Evolutionary conservation across 176 grass and related monocot genomes (phyloP).

Genomic region (Saccharum officinarum): DNA sequence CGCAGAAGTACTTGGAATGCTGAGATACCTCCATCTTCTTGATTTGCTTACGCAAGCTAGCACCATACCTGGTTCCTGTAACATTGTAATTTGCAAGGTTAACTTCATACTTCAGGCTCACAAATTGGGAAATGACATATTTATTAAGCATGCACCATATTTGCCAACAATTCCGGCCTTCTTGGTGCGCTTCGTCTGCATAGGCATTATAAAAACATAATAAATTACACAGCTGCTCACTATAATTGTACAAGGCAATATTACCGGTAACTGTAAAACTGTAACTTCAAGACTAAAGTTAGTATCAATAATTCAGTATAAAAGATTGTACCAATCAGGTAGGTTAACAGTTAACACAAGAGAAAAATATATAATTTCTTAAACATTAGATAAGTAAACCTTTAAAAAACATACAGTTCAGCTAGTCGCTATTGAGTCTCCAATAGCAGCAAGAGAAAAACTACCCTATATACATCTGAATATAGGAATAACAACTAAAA

Average conservation of each 20-base stretch:
- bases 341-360: background rate
- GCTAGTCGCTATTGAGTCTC: background rate
- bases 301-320: background rate
- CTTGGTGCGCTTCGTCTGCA: constrained; percentile 97
- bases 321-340: background rate
- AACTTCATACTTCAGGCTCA: background rate
- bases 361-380: background rate
- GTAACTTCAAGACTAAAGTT: background rate
- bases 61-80: constrained; percentile 93
- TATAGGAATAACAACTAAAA: background rate
- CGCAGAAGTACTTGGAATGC: constrained; percentile 97
- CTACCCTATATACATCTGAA: background rate
- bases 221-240: constrained; percentile 19
- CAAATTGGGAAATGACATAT: background rate
- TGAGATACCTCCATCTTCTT: constrained; percentile 99
- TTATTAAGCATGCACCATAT: constrained; percentile 59
- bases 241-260: background rate
- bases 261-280: background rate
- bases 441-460: background rate
- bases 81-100: background rate
- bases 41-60: constrained; percentile 98
- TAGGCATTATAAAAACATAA: constrained; percentile 33
- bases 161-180: constrained; percentile 99
- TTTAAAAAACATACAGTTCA: background rate
- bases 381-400: background rate